phyloP scores from a whole-genome alignment of 768 basidiomycete genomes.

The Phylloporus sp. region DNA sequence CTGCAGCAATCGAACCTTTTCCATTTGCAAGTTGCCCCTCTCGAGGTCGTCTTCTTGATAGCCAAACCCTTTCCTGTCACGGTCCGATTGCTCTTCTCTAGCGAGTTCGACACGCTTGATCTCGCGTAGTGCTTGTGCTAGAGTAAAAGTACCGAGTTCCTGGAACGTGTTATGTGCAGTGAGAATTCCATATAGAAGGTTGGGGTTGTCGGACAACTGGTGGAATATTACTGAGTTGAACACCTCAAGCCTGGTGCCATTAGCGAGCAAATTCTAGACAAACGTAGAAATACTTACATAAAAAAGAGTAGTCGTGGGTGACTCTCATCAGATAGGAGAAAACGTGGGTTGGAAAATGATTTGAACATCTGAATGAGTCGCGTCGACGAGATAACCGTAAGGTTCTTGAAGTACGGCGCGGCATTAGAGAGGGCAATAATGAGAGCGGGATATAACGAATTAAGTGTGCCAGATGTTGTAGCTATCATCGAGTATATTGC shows the following conservation, averaged over 20 bases:
- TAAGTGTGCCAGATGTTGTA: conserved; percentile 76
- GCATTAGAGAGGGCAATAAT: conserved; percentile 87
- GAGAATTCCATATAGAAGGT: conserved; percentile 81
- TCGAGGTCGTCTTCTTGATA: conserved; percentile 24
- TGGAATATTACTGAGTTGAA: conserved; percentile 83
- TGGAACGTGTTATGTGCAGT: conserved; percentile 83
- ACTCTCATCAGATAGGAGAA: conserved; percentile 89
- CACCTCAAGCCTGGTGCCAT: conserved; percentile 65
- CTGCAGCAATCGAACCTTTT: conserved; percentile 64
- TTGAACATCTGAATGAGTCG: conserved; percentile 84
- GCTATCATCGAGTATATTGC: conserved; percentile 87
- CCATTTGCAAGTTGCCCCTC: conserved; percentile 34
- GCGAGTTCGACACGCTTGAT: conserved; percentile 69
- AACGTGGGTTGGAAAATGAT: conserved; percentile 85
- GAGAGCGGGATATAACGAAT: conserved; percentile 86
- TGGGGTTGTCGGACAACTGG: conserved; percentile 78
- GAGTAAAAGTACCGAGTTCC: conserved; percentile 86
- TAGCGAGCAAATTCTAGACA: neutral
- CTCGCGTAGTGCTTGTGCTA: conserved; percentile 79
- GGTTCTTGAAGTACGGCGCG: conserved; percentile 79
- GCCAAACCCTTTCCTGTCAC: conserved; percentile 15
- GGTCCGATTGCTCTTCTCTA: conserved; percentile 55
- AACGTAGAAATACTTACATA: conserved; percentile 50
- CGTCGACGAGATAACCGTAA: conserved; percentile 77
- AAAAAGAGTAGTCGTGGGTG: conserved; percentile 92